phyloP scores from a whole-genome alignment of 164 flowering plant genomes.

The Piper betle region DNA sequence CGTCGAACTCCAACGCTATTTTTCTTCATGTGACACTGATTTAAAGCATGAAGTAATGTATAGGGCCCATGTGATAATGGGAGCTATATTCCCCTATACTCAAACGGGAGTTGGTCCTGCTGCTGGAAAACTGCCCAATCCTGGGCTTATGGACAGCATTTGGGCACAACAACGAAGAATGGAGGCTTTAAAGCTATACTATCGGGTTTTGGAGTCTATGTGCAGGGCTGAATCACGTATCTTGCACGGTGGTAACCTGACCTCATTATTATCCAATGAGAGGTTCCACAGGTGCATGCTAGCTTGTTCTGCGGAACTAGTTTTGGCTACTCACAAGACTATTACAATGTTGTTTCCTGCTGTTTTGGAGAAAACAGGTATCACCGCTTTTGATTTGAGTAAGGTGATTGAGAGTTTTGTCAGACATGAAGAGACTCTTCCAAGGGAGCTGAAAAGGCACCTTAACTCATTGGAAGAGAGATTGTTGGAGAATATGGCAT shows the following conservation, averaged over 20 bases:
- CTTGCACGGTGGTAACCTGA: slow-evolving; percentile 63
- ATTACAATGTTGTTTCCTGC: slow-evolving; percentile 95
- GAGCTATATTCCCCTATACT: slow-evolving; percentile 89
- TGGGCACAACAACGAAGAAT: slow-evolving; percentile 94
- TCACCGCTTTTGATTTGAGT: slow-evolving; percentile 98
- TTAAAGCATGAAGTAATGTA: slow-evolving; percentile 55
- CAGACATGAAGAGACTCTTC: slow-evolving; percentile 91
- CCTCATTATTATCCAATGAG: slow-evolving; percentile 83
- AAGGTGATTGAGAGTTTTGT: slow-evolving; percentile 98
- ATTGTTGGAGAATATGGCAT: slow-evolving; percentile 90
- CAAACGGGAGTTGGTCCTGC: slow-evolving; percentile 42
- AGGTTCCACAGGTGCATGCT: slow-evolving; percentile 99
- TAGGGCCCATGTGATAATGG: slow-evolving; percentile 76
- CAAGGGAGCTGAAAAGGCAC: slow-evolving; percentile 88
- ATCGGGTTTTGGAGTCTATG: slow-evolving; percentile 85
- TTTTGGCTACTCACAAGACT: slow-evolving; percentile 90
- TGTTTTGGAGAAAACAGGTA: slow-evolving; percentile 89
- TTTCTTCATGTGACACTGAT: slow-evolving; percentile 71
- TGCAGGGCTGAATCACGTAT: slow-evolving; percentile 81
- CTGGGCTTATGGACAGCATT: slow-evolving; percentile 70
- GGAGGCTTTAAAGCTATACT: slow-evolving; percentile 83
- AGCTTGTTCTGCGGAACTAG: slow-evolving; percentile 96
- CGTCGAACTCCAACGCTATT: slow-evolving; percentile 45
- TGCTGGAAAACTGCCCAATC: slow-evolving; percentile 42
- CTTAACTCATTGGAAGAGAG: slow-evolving; percentile 91